Percentiles rank a stretch among this genome's conserved stretches.
These are phyloP conservation scores for Globisporangium ultimum DNA, from an alignment of 352 stramenopile genomes.

Conservation along the genomic window DNA sequence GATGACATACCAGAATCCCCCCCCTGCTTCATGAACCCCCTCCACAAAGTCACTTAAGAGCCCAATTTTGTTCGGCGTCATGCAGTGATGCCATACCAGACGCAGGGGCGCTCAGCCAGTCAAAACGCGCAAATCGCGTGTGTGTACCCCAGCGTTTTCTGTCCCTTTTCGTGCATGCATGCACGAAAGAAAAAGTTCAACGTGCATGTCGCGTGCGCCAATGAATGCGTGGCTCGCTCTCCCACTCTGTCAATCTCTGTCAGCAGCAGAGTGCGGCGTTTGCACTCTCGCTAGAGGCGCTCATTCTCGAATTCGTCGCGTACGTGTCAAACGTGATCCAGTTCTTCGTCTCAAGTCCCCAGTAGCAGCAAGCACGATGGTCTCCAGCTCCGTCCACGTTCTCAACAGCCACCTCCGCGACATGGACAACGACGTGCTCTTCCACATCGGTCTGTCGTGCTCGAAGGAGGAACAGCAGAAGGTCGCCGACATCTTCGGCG, in stretches of 20 bases:
- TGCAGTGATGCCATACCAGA: not conserved
- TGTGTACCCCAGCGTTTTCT: constrained; percentile 1
- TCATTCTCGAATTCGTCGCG: constrained; percentile 13
- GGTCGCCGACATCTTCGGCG: constrained; percentile 50
- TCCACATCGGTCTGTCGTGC: constrained; percentile 72
- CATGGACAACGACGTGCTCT: constrained; percentile 68
- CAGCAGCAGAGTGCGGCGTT: not conserved
- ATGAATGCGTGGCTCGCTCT: not conserved
- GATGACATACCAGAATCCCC: too few species aligned
- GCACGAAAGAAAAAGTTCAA: constrained; percentile 10
- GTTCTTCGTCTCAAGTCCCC: not conserved
- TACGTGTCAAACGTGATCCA: constrained; percentile 5
- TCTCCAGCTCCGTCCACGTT: constrained; percentile 29
- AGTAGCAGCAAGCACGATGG: constrained; percentile 1
- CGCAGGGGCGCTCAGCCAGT: not conserved
- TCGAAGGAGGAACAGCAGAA: constrained; percentile 40
- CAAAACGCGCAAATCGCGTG: not conserved
- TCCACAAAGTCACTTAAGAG: too few species aligned
- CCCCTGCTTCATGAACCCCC: too few species aligned
- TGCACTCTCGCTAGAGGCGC: not conserved
- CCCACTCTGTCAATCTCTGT: not conserved
- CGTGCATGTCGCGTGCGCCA: constrained; percentile 12
- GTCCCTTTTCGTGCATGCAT: constrained; percentile 5
- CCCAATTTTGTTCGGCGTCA: not conserved
- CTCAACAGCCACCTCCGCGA: constrained; percentile 58